Conservation (phyloP, 768 basidiomycete species). For the Serendipita indica region DNA sequence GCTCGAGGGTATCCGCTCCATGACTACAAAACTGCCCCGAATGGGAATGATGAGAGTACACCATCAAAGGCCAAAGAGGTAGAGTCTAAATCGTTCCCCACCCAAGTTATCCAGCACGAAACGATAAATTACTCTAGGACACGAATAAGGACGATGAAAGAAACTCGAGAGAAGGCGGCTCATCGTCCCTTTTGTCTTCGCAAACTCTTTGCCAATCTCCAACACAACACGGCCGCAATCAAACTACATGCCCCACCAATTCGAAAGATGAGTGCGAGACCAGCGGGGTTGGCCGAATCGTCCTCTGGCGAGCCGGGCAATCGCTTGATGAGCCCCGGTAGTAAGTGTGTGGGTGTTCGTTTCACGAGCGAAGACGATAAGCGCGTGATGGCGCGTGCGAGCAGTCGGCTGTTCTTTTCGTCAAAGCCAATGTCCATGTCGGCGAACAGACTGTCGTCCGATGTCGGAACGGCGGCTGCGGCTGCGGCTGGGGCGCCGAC, state of each 20-base stretch:
- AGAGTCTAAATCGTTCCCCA: too few relatives aligned
- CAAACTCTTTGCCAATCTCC: neutral
- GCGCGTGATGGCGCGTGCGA: neutral
- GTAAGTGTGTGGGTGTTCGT: neutral
- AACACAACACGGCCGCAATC: neutral
- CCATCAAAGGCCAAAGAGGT: too few relatives aligned
- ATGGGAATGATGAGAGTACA: slow-evolving; percentile 58
- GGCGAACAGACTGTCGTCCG: neutral
- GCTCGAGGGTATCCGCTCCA: slow-evolving; percentile 64
- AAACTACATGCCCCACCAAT: neutral
- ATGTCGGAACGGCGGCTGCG: neutral
- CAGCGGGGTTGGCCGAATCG: too few relatives aligned
- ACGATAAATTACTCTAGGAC: too few relatives aligned
- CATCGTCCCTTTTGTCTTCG: too few relatives aligned
- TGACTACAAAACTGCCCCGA: slow-evolving; percentile 92
- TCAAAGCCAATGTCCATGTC: neutral
- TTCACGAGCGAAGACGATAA: neutral
- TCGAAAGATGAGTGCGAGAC: neutral
- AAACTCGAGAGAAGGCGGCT: too few relatives aligned
- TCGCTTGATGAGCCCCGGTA: neutral
- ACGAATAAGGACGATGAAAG: too few relatives aligned
- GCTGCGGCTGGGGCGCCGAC: neutral
- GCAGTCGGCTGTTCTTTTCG: neutral
- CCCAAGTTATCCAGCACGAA: too few relatives aligned
- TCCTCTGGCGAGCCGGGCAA: too few relatives aligned